These are phyloP conservation scores for Eudorina sp. DNA, from an alignment of 139 green algal species.

Conservation along the genomic window DNA sequence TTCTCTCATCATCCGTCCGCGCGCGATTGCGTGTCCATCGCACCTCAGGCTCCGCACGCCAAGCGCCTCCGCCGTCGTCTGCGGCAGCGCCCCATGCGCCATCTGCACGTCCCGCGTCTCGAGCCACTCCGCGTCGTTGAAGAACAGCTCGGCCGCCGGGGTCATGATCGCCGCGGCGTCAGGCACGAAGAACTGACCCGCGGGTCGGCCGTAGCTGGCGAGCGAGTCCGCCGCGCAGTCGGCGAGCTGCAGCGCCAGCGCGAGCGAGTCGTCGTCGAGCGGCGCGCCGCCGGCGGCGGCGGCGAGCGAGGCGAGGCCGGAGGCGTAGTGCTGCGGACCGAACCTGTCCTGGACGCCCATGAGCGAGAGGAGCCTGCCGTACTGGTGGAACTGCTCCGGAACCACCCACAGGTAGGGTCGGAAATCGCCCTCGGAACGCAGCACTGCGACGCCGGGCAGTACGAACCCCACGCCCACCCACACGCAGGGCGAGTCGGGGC, in stretches of 20 bases:
- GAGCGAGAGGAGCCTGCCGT: constrained; percentile 32
- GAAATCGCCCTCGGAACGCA: constrained; percentile 56
- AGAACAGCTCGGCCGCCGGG: constrained; percentile 58
- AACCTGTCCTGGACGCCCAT: constrained; percentile 52
- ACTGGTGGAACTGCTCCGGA: constrained; percentile 40
- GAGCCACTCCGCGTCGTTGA: constrained; percentile 82
- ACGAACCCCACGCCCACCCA: constrained; percentile 66
- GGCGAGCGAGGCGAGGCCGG: constrained; percentile 50
- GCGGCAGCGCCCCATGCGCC: constrained; percentile 65
- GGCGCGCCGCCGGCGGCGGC: constrained; percentile 24
- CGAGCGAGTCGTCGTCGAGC: constrained; percentile 42
- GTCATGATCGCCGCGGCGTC: constrained; percentile 52
- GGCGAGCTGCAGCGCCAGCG: constrained; percentile 51
- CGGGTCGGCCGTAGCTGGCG: constrained; percentile 7
- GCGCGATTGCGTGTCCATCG: too few species aligned
- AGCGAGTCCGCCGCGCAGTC: constrained; percentile 52
- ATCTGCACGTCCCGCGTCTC: constrained; percentile 54
- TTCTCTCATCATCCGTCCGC: too few species aligned
- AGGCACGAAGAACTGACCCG: constrained; percentile 25
- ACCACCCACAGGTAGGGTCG: constrained; percentile 66
- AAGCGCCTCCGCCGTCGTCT: constrained; percentile 69
- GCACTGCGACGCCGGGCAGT: constrained; percentile 18
- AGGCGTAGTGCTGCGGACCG: constrained; percentile 47
- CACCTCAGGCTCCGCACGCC: constrained; percentile 63
- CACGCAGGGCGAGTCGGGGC: constrained; percentile 12